Conservation (phyloP, 805 yeast genomes). For the Komagataella mondaviorum region DNA sequence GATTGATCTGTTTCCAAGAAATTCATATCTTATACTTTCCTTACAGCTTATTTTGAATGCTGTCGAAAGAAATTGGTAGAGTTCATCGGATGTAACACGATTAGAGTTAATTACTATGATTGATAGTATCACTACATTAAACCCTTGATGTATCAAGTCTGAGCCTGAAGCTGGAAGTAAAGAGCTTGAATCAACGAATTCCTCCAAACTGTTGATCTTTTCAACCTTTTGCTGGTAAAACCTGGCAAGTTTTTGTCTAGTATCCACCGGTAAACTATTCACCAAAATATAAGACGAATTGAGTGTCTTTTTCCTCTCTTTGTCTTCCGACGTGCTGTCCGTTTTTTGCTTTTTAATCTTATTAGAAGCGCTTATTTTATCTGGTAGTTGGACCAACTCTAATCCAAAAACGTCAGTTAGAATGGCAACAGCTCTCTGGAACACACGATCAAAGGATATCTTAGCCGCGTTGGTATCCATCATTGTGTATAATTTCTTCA, state of each 20-base stretch:
- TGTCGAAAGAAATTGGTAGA: constrained; percentile 9
- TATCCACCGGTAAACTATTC: constrained; percentile 8
- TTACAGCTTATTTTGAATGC: constrained; percentile 11
- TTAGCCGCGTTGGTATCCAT: not conserved
- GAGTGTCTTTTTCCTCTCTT: constrained; percentile 2
- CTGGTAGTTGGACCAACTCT: constrained; percentile 7
- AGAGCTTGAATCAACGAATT: not conserved
- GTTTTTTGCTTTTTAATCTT: constrained; percentile 1
- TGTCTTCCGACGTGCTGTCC: not conserved
- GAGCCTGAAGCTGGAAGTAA: constrained; percentile 12
- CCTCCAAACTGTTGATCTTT: not conserved
- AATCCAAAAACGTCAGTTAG: constrained; percentile 11
- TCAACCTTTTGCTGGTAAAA: constrained; percentile 4
- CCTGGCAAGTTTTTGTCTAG: constrained; percentile 11
- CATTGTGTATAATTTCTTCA: constrained; percentile 14
- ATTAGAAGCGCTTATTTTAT: not conserved
- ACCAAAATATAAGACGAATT: constrained; percentile 13
- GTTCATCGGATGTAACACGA: constrained; percentile 13
- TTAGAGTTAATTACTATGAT: constrained; percentile 14
- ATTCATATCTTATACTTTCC: constrained; percentile 9
- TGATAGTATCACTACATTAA: constrained; percentile 12
- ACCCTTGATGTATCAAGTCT: constrained; percentile 12
- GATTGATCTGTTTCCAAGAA: constrained; percentile 10
- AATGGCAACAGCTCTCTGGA: constrained; percentile 6
- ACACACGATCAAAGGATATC: constrained; percentile 3